Conservation (phyloP, 192 early-diverging fungal species). For the Rhizoclosmatium globosum region DNA sequence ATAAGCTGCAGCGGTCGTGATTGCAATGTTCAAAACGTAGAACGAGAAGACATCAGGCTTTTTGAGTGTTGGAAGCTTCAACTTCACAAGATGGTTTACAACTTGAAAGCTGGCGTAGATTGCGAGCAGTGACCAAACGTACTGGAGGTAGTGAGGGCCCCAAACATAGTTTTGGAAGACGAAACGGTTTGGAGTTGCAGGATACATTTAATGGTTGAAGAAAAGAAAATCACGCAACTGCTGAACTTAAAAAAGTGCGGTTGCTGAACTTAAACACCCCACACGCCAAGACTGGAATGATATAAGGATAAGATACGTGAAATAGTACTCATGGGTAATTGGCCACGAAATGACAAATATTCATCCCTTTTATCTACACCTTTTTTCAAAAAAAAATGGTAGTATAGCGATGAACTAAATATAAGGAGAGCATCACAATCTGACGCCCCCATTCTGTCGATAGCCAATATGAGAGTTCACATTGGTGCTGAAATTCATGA, state of each 20-base stretch:
- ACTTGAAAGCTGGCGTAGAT: not conserved
- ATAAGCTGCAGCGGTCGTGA: not conserved
- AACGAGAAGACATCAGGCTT: not conserved
- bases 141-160: not conserved
- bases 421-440: too few species aligned
- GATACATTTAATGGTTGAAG: not conserved
- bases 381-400: too few species aligned
- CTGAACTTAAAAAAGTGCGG: too few species aligned
- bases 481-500: constrained; percentile 25
- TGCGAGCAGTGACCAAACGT: not conserved
- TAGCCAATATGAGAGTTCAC: constrained; percentile 32
- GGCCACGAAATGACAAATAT: too few species aligned
- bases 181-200: not conserved
- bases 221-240: too few species aligned
- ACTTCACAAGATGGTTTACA: not conserved
- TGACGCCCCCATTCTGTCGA: too few species aligned
- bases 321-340: too few species aligned
- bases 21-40: not conserved
- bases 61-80: not conserved
- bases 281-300: too few species aligned
- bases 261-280: too few species aligned
- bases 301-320: too few species aligned
- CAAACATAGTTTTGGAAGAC: not conserved
- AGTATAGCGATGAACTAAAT: too few species aligned
- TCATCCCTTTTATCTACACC: too few species aligned